Evolutionary conservation across 129 eudicot species (phyloP).

Genomic region (Scalesia atractyloides): DNA sequence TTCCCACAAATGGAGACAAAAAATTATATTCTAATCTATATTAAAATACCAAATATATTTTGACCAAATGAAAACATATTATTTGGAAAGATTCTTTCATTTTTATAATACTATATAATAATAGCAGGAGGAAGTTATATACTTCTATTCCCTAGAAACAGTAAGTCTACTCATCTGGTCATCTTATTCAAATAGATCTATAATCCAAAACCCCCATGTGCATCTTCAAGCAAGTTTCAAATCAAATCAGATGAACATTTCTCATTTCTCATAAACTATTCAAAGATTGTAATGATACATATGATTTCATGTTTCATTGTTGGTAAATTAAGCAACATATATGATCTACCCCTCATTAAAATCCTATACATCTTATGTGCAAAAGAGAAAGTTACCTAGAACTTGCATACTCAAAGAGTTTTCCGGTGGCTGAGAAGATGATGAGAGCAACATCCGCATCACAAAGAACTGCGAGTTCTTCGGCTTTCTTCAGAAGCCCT

Average conservation of each 20-base stretch:
- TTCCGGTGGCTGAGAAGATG: conserved; percentile 49
- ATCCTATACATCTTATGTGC: no score
- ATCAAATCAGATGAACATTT: no score
- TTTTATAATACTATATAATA: background rate
- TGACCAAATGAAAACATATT: background rate
- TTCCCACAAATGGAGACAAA: no score
- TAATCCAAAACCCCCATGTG: no score
- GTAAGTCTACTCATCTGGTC: background rate
- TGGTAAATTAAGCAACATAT: no score
- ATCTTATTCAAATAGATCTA: background rate
- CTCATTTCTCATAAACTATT: no score
- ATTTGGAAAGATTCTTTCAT: background rate
- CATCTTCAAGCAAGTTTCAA: no score
- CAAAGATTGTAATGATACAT: no score
- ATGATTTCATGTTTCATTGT: conserved; percentile 5
- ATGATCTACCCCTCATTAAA: no score
- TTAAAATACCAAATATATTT: background rate
- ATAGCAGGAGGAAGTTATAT: background rate
- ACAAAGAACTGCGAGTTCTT: conserved; percentile 45
- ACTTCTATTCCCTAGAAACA: background rate
- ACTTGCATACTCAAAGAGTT: conserved; percentile 45
- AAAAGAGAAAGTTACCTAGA: conserved; percentile 31
- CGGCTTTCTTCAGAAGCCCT: conserved; percentile 50
- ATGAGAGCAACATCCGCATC: conserved; percentile 51
- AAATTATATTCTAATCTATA: background rate